Percentiles rank a stretch among this genome's conserved stretches.
These are phyloP conservation scores for Anacardium occidentale DNA, from an alignment of 345 rosid genomes.

Conservation along the genomic window DNA sequence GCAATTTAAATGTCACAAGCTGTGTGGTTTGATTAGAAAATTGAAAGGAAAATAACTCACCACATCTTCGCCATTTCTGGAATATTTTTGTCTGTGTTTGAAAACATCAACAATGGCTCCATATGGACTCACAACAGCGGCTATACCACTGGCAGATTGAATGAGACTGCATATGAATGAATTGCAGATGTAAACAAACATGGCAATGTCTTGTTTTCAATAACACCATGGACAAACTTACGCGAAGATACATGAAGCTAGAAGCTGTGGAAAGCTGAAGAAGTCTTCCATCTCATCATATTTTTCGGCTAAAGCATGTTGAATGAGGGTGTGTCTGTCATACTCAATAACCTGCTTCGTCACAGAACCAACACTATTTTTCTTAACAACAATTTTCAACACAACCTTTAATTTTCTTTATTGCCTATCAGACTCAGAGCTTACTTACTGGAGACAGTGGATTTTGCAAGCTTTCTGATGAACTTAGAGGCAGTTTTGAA, in stretches of 20 bases:
- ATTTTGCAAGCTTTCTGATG: slow-evolving; percentile 16
- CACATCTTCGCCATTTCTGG: slow-evolving; percentile 20
- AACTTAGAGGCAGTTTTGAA: slow-evolving; percentile 1
- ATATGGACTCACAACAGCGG: slow-evolving; percentile 31
- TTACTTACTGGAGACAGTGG: slow-evolving; percentile 29
- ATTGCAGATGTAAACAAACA: not conserved
- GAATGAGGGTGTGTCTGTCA: slow-evolving; percentile 26
- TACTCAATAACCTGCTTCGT: slow-evolving; percentile 29
- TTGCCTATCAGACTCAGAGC: not conserved
- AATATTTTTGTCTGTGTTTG: slow-evolving; percentile 29
- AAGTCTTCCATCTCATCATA: slow-evolving; percentile 33
- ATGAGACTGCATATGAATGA: slow-evolving; percentile 27
- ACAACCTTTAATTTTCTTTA: not conserved
- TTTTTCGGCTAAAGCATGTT: slow-evolving; percentile 34
- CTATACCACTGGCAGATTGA: slow-evolving; percentile 34
- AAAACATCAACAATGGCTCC: slow-evolving; percentile 32
- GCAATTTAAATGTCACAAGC: too few species aligned
- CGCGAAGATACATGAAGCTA: slow-evolving; percentile 35
- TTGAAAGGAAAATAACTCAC: too few species aligned
- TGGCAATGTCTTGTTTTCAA: too few species aligned
- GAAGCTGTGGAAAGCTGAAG: slow-evolving; percentile 27
- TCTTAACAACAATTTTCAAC: not conserved
- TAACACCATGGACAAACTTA: slow-evolving; percentile 16
- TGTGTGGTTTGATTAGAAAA: not conserved
- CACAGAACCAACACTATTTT: not conserved